phyloP scores from a whole-genome alignment of 2,329 filamentous ascomycete species.

The Hypoxylon sp. region DNA sequence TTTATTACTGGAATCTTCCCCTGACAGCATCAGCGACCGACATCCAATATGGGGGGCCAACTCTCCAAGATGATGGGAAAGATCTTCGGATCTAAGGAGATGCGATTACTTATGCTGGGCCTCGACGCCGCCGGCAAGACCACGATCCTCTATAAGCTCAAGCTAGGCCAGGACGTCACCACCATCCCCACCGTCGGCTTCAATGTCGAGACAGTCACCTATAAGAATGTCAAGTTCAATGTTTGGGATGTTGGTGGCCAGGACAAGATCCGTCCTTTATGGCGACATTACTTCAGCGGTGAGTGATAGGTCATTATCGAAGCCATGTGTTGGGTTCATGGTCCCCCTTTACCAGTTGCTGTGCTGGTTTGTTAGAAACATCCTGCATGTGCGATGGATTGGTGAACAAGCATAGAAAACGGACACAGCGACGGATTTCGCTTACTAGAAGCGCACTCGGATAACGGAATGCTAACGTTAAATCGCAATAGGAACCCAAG shows the following conservation, averaged over 20 bases:
- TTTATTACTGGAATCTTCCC: not conserved
- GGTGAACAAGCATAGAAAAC: not conserved
- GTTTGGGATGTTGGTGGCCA: slow-evolving; percentile 99
- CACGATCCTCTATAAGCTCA: slow-evolving; percentile 99
- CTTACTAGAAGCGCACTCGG: not conserved
- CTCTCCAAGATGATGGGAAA: slow-evolving; percentile 96
- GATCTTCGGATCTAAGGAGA: slow-evolving; percentile 99
- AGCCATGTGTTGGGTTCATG: not conserved
- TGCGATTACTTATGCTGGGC: slow-evolving; percentile 99
- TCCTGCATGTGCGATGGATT: not conserved
- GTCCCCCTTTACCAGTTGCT: not conserved
- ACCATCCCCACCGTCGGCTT: slow-evolving; percentile 99
- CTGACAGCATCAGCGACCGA: slow-evolving; percentile 20
- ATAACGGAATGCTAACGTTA: slow-evolving; percentile 6
- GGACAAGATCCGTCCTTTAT: slow-evolving; percentile 99
- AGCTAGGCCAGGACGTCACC: slow-evolving; percentile 98
- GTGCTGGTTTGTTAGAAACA: not conserved
- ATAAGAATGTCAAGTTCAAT: slow-evolving; percentile 99
- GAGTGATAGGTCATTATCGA: slow-evolving; percentile 49
- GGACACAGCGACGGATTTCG: not conserved
- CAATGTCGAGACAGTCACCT: slow-evolving; percentile 99
- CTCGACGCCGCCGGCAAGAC: slow-evolving; percentile 99
- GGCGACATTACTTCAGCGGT: slow-evolving; percentile 99
- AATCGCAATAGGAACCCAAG: slow-evolving; percentile 81
- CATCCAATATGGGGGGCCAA: slow-evolving; percentile 85